These are phyloP conservation scores for Eimeria tenella DNA, from an alignment of 169 alveolate genomes.

Conservation along the genomic window DNA sequence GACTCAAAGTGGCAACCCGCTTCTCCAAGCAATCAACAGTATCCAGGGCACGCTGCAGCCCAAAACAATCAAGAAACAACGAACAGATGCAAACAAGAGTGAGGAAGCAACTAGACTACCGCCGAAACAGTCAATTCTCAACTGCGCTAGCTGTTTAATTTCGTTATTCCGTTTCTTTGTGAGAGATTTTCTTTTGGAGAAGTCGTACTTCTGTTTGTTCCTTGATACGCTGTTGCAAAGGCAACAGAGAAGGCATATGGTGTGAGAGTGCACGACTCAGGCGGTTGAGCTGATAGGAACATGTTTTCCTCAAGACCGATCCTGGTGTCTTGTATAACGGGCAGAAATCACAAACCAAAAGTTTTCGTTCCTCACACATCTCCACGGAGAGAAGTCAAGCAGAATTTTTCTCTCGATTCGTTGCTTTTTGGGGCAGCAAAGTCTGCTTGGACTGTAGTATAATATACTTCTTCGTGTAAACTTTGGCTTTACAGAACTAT, in stretches of 20 bases:
- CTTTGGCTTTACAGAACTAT: too few relatives aligned
- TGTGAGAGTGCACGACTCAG: constrained; percentile 31
- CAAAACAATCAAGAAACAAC: too few relatives aligned
- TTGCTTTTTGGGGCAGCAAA: too few relatives aligned
- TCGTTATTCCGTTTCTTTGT: too few relatives aligned
- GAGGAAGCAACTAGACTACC: neutral
- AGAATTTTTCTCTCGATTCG: too few relatives aligned
- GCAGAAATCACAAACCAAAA: neutral
- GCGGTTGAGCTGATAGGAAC: constrained; percentile 55
- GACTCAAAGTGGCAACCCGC: constrained; percentile 32
- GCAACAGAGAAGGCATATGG: constrained; percentile 20
- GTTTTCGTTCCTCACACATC: too few relatives aligned
- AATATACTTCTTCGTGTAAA: too few relatives aligned
- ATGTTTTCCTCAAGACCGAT: neutral
- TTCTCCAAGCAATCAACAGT: constrained; percentile 36
- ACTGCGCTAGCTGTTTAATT: too few relatives aligned
- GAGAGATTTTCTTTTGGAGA: neutral
- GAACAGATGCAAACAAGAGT: neutral
- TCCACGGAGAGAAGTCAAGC: too few relatives aligned
- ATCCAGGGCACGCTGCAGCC: constrained; percentile 45
- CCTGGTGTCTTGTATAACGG: constrained; percentile 4
- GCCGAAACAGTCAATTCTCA: too few relatives aligned
- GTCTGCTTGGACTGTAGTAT: too few relatives aligned
- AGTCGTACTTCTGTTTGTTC: constrained; percentile 35
- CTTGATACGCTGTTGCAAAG: constrained; percentile 51